phyloP scores from a whole-genome alignment of 345 rosid species.

The Populus pruinosa region DNA sequence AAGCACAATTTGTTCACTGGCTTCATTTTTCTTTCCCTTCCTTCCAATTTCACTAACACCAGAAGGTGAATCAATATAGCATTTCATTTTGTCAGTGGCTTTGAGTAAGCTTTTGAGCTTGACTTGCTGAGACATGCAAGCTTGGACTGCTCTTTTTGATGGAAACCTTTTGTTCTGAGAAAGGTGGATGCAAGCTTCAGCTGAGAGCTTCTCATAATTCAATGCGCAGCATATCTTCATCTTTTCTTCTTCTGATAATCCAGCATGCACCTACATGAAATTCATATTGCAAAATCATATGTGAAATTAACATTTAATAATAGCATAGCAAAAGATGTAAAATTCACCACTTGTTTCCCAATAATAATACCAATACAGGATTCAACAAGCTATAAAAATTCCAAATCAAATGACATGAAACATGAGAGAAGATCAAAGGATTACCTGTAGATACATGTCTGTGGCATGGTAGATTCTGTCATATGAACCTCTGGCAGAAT shows the following conservation, averaged over 20 bases:
- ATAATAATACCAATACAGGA: not conserved
- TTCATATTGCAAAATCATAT: conserved; percentile 1
- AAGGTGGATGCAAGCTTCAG: conserved; percentile 51
- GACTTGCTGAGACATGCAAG: conserved; percentile 40
- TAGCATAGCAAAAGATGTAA: not conserved
- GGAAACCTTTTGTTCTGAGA: conserved; percentile 60
- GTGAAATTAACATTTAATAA: not conserved
- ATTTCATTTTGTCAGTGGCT: conserved; percentile 15
- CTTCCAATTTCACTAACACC: conserved; percentile 2
- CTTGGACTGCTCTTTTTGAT: conserved; percentile 40
- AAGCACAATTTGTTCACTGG: conserved; percentile 34
- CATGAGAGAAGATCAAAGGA: conserved; percentile 2
- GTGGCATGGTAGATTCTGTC: conserved; percentile 65
- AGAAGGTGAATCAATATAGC: conserved; percentile 22
- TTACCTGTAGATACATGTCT: conserved; percentile 84
- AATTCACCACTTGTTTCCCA: not conserved
- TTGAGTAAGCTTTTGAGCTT: conserved; percentile 46
- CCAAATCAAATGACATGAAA: not conserved
- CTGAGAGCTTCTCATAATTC: conserved; percentile 68
- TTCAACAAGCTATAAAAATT: not conserved
- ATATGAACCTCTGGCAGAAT: conserved; percentile 59
- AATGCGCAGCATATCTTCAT: conserved; percentile 50
- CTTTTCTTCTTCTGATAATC: conserved; percentile 68
- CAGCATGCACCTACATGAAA: conserved; percentile 59
- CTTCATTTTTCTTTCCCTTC: conserved; percentile 28